These are phyloP conservation scores for Fusarium algeriense DNA, from an alignment of 2,329 filamentous ascomycete genomes.

Conservation along the genomic window DNA sequence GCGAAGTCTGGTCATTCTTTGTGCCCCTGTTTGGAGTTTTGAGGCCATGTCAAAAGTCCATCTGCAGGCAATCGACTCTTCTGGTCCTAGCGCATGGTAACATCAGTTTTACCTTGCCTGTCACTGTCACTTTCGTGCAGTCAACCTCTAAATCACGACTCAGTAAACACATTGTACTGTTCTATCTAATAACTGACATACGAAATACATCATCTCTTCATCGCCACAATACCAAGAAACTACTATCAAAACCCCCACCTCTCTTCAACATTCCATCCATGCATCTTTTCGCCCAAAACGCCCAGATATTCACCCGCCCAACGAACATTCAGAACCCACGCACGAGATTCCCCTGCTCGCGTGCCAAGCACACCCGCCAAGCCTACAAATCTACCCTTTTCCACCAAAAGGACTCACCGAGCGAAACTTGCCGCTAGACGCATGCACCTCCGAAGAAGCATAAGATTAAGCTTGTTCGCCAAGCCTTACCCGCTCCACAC, in stretches of 20 bases:
- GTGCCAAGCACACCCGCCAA: constrained; percentile 36
- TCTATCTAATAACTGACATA: neutral
- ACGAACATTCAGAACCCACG: constrained; percentile 33
- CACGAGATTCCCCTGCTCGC: constrained; percentile 31
- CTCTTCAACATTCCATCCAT: no score
- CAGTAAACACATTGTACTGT: rapidly evolving
- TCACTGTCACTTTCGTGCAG: neutral
- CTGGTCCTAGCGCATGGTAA: neutral
- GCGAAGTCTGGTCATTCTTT: neutral
- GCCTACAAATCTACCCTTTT: constrained; percentile 1
- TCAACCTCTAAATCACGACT: no score
- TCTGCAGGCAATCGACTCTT: neutral
- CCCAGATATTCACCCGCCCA: constrained; percentile 18
- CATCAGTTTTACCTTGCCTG: rapidly evolving
- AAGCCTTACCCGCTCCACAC: constrained; percentile 32
- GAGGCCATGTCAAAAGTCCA: neutral
- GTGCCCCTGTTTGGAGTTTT: rapidly evolving
- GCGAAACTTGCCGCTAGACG: neutral
- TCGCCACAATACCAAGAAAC: neutral
- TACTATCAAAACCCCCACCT: neutral
- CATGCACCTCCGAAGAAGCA: constrained; percentile 35
- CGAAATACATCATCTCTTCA: rapidly evolving
- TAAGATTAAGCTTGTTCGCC: constrained; percentile 48
- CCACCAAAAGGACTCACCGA: constrained; percentile 7
- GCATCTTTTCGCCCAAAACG: neutral